phyloP scores from a whole-genome alignment of 208 protist genomes.

The Trypanosoma boissoni region DNA sequence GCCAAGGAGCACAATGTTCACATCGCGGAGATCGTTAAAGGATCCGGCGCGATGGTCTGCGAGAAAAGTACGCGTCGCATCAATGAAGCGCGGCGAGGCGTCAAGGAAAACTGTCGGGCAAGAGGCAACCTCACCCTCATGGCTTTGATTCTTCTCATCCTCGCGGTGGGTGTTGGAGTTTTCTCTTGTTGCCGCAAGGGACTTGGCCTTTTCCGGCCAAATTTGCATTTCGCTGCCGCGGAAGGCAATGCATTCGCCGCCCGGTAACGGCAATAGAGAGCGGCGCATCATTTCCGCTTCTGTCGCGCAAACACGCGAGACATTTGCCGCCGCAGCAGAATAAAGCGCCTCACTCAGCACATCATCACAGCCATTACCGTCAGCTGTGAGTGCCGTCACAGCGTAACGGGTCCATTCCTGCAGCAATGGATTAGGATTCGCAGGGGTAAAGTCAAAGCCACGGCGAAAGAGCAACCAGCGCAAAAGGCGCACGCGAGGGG shows the following conservation, averaged over 20 bases:
- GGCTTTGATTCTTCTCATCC: no score
- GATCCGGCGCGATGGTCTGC: no score
- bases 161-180: no score
- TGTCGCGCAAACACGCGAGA: constrained; percentile 3
- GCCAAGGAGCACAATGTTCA: constrained; percentile 51
- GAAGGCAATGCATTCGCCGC: constrained; percentile 33
- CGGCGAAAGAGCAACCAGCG: constrained; percentile 16
- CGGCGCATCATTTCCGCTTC: constrained; percentile 19
- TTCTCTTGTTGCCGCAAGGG: constrained; percentile 12
- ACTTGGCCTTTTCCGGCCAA: constrained; percentile 31
- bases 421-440: constrained; percentile 12
- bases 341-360: constrained; percentile 14
- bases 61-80: constrained; percentile 40
- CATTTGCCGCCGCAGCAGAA: constrained; percentile 12
- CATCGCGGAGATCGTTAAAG: constrained; percentile 17
- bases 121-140: no score
- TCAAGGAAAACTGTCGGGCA: constrained; percentile 53
- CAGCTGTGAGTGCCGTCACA: neutral
- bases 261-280: constrained; percentile 19
- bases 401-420: constrained; percentile 15
- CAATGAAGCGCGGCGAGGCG: constrained; percentile 36
- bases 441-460: neutral
- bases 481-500: constrained; percentile 4
- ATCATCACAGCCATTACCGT: neutral
- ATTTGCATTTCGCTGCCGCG: constrained; percentile 21